A percentile compares a stretch with the other conserved stretches of the same genome.
phyloP scores from a whole-genome alignment of 371 early-diverging fungal genomes.

The Basidiobolus meristosporus region DNA sequence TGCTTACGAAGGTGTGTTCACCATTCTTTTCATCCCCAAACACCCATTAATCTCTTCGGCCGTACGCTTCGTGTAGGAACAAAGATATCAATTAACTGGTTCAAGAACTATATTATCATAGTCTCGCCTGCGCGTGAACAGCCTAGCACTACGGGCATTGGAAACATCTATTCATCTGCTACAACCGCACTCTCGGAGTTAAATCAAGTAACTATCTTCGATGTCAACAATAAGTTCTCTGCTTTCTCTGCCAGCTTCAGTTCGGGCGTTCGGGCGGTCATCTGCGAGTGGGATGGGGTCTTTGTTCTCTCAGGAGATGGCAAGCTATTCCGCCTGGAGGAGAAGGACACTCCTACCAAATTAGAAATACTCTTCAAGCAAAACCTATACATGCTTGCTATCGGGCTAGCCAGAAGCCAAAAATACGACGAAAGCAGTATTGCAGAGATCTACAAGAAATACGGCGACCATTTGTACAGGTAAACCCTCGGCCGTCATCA shows the following conservation, averaged over 20 bases:
- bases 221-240: constrained; percentile 74
- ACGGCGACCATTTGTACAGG: constrained; percentile 86
- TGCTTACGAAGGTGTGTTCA: constrained; percentile 54
- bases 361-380: constrained; percentile 72
- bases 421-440: constrained; percentile 53
- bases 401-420: constrained; percentile 48
- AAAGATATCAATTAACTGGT: constrained; percentile 54
- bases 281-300: constrained; percentile 79
- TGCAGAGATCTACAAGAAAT: constrained; percentile 77
- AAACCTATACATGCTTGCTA: constrained; percentile 72
- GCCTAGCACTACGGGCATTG: too few species aligned
- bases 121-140: too few species aligned
- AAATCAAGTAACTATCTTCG: constrained; percentile 82
- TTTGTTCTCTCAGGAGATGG: constrained; percentile 67
- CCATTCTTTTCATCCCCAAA: neutral
- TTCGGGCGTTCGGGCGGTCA: constrained; percentile 40
- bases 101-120: too few species aligned
- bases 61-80: constrained; percentile 12
- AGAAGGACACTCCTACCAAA: constrained; percentile 71
- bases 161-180: too few species aligned
- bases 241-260: constrained; percentile 60
- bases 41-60: constrained; percentile 6
- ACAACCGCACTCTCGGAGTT: too few species aligned
- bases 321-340: constrained; percentile 62
- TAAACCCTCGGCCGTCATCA: constrained; percentile 4